Evolutionary conservation across 2,329 filamentous ascomycete species (phyloP).

Genomic region (Aureobasidium subglaciale): DNA sequence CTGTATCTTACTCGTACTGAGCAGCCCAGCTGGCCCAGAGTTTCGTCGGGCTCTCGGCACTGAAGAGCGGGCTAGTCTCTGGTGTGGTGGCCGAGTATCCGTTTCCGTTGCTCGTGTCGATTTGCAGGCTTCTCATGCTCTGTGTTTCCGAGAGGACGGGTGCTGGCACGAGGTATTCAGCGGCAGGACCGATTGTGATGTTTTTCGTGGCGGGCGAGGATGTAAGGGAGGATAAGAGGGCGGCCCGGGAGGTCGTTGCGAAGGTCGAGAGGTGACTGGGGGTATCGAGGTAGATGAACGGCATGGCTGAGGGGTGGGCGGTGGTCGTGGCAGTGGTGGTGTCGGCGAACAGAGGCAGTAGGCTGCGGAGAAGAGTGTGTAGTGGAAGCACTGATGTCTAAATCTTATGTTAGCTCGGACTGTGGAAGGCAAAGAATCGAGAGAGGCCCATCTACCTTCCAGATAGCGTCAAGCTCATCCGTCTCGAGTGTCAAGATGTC

Average conservation of each 20-base stretch:
- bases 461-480: constrained; percentile 4
- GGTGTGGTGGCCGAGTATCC: not conserved
- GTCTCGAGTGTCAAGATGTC: constrained; percentile 11
- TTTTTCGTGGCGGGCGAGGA: constrained; percentile 10
- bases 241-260: not conserved
- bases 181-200: constrained; percentile 15
- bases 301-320: not conserved
- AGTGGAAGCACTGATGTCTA: constrained; percentile 8
- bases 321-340: constrained; percentile 6
- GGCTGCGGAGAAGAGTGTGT: constrained; percentile 14
- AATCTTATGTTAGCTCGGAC: not conserved
- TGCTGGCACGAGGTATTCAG: constrained; percentile 9
- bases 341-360: constrained; percentile 6
- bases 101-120: constrained; percentile 4
- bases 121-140: constrained; percentile 2
- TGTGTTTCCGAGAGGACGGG: not conserved
- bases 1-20: constrained; percentile 20
- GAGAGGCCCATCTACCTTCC: not conserved
- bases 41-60: constrained; percentile 29
- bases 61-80: constrained; percentile 18
- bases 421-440: not conserved
- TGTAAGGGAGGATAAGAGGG: constrained; percentile 6
- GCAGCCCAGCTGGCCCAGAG: constrained; percentile 29
- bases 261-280: constrained; percentile 1
- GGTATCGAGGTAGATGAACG: constrained; percentile 15